These are phyloP conservation scores for Ilyonectria destructans DNA, from an alignment of 2,329 filamentous ascomycete genomes.

Conservation along the genomic window DNA sequence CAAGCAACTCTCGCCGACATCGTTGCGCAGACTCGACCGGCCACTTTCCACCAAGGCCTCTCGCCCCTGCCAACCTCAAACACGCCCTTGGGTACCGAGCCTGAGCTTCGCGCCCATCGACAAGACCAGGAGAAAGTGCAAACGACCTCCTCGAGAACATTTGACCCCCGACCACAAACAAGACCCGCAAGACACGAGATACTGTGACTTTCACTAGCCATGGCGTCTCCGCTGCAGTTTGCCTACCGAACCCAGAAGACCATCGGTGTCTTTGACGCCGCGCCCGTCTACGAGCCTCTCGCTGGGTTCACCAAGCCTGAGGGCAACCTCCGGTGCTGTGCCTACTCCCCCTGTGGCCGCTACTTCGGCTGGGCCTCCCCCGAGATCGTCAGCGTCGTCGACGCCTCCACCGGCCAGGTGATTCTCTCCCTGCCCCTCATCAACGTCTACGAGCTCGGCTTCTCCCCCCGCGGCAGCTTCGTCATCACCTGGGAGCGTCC, in stretches of 20 bases:
- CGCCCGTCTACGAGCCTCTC: slow-evolving; percentile 88
- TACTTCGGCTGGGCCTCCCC: slow-evolving; percentile 96
- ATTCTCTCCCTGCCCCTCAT: slow-evolving; percentile 83
- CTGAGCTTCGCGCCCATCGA: slow-evolving; percentile 25
- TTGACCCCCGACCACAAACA: slow-evolving; percentile 47
- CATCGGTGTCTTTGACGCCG: slow-evolving; percentile 94
- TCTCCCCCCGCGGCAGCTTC: slow-evolving; percentile 93
- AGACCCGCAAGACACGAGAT: slow-evolving; percentile 52
- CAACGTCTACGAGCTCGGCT: slow-evolving; percentile 94
- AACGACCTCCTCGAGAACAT: slow-evolving; percentile 43
- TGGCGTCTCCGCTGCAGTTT: slow-evolving; percentile 95
- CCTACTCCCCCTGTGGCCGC: slow-evolving; percentile 95
- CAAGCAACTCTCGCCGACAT: slow-evolving; percentile 25
- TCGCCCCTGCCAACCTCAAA: slow-evolving; percentile 17
- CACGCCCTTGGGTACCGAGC: slow-evolving; percentile 8
- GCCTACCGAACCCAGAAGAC: slow-evolving; percentile 97
- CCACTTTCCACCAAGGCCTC: slow-evolving; percentile 3
- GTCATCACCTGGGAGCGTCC: slow-evolving; percentile 98
- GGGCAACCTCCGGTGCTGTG: slow-evolving; percentile 94
- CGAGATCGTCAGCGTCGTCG: slow-evolving; percentile 88
- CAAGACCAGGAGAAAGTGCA: slow-evolving; percentile 38
- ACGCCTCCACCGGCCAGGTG: slow-evolving; percentile 82
- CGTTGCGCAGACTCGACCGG: slow-evolving; percentile 23
- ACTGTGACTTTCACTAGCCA: slow-evolving; percentile 94
- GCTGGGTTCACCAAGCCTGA: slow-evolving; percentile 89